phyloP scores from a whole-genome alignment of 2,329 filamentous ascomycete species.

The Fusarium hostae region DNA sequence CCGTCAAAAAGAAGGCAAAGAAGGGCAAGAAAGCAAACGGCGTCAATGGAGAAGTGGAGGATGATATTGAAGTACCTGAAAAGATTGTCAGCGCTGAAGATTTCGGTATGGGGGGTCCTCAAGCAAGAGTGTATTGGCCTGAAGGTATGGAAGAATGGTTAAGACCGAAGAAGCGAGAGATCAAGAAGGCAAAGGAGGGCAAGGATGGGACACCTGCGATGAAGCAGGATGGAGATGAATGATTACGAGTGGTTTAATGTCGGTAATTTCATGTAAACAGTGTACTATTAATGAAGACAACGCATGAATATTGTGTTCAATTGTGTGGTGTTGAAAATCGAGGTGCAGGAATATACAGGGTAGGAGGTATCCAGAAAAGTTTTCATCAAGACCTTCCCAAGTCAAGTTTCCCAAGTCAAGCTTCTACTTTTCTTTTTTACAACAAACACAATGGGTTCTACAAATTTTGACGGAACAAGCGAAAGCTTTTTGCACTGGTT shows the following conservation, averaged over 20 bases:
- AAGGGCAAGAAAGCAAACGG: slow-evolving; percentile 51
- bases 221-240: slow-evolving; percentile 37
- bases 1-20: slow-evolving; percentile 53
- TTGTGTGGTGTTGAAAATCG: neutral
- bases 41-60: slow-evolving; percentile 51
- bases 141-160: slow-evolving; percentile 91
- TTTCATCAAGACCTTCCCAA: slow-evolving; percentile 18
- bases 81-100: slow-evolving; percentile 71
- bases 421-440: neutral
- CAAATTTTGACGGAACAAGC: slow-evolving; percentile 57
- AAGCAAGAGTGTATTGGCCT: slow-evolving; percentile 90
- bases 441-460: slow-evolving; percentile 13
- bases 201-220: slow-evolving; percentile 33
- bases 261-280: too few relatives aligned
- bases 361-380: slow-evolving; percentile 18
- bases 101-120: slow-evolving; percentile 85
- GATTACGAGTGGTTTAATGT: neutral
- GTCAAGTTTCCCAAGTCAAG: too few relatives aligned
- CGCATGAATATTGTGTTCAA: neutral
- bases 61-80: slow-evolving; percentile 52
- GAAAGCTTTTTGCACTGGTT: slow-evolving; percentile 66
- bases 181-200: slow-evolving; percentile 58
- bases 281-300: neutral
- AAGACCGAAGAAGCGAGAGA: slow-evolving; percentile 78
- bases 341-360: slow-evolving; percentile 1